Evolutionary conservation across 331 rosid genomes (phyloP), one percentile per base, ranked within the genome.

Genomic region (Ulmus americana): DNA sequence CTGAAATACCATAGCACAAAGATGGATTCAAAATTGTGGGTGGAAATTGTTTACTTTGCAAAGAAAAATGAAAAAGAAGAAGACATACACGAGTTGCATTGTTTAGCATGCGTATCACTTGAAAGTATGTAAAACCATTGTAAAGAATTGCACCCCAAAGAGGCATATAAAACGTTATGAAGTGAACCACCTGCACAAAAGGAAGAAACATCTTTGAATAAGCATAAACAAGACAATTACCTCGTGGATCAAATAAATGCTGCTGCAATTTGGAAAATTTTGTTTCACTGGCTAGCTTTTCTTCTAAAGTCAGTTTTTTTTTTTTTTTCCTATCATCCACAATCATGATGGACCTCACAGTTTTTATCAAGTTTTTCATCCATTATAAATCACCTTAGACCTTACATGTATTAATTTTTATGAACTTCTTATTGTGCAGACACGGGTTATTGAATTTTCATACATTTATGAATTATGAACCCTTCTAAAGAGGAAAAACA

Each of bases 71-170:
- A 61, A 2, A 35, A 59, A 68, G 3, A 28, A 13, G 53, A 80
- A 52, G 55, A 78, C 97, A 62, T 87, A 90, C 99, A 6, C 95
- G 95, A 72, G 97, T 85, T 56, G 96, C 98, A 75, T 92, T 92
- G 82, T 92, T 89, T 79, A 92, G 79, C 98, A 89, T 92, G 76
- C 98, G 94, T 77, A 86, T 92, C 63, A 89, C 97, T 84, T 90
- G 99, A 61, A 82, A 77, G 80, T 94, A 94, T 1, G 91, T 85
- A 70, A 87, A 78, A 28, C 99, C 99, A 69, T 94, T 90, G 83
- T 90, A 94, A 71, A 94, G 86, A 81, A 94, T 94, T 63, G 98
- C 99, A 70, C 95, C 90, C 99, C 99, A 94, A 46, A 94, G 96
- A 54, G 97, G 99, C 72, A 87, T 11, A 72, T 94, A 87, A 83